Base-by-base conservation (phyloP, 495 filamentous ascomycete genomes). In the Xylaria acuta region DNA sequence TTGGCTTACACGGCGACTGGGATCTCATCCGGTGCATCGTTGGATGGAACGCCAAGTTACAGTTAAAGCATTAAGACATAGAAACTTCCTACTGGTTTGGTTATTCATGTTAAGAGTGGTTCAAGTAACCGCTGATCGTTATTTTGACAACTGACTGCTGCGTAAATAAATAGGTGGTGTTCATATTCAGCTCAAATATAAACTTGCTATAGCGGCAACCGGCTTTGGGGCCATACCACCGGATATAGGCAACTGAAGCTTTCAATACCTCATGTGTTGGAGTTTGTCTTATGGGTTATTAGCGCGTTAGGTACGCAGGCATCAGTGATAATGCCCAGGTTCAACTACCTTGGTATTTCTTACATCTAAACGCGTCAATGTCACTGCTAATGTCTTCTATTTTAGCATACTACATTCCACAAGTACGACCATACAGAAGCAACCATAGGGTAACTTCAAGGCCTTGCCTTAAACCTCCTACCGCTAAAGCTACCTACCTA, bases 1-100 rank as follows among this genome's bases (percentile, higher is more conserved):
- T 97, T 72, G 96, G 96, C 0, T 82, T 90, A 62, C 86, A 92
- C 73, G 96, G 93, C 0, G 93, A 99, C 82, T 99, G 97, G 97
- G 95, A 97, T 82, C 84, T 98, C 22, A 90, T 97, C 51, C 89
- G 92, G 75, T 91, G 92, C 80, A 90, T 97, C 77, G 92, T 98
- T 7, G 94, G 93, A 20, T 94, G 96, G 93, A 99, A 99, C 79
- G 89, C 89, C 25, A 92, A 87, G 75, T 79, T 97, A 77, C 86
- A 90, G 76, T 78, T 91, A 78, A 80, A 82, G 67, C 64, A 78
- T 58, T 71, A 45, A 54, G 36, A 14, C 18, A 20, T 64, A 38
- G 11, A 22, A 1, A 53, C 20, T 20, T 62, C 22, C 5, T 12
- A 14, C 20, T 71, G 32, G 20, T 40, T 27, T 54, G 20, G 22